Conservation (phyloP, 495 filamentous ascomycete genomes). For the Achaetomiella virescens region DNA sequence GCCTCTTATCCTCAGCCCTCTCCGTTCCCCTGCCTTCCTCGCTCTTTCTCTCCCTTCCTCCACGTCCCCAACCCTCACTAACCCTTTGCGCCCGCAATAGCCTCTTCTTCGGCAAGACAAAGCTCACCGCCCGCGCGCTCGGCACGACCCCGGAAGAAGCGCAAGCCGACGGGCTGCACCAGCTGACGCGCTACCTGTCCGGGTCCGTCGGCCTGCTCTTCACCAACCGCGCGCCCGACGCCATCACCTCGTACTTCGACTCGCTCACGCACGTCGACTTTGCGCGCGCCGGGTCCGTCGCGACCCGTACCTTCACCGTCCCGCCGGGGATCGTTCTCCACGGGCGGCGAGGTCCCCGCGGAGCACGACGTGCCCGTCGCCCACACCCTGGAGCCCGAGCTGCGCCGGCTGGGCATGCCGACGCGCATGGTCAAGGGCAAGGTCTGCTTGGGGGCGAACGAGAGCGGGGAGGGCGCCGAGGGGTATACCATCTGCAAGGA, state of each 20-base stretch:
- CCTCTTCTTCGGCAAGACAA: constrained; percentile 97
- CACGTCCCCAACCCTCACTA: background rate
- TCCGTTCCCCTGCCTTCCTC: background rate
- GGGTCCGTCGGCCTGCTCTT: constrained; percentile 89
- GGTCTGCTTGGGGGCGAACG: constrained; percentile 72
- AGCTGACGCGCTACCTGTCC: constrained; percentile 61
- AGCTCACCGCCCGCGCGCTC: constrained; percentile 92
- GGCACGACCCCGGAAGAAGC: constrained; percentile 67
- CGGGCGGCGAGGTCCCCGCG: constrained; percentile 66
- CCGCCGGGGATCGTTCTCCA: constrained; percentile 69
- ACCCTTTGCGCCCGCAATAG: constrained; percentile 37
- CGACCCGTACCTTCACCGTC: constrained; percentile 67
- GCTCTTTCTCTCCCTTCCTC: background rate
- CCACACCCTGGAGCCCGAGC: constrained; percentile 79
- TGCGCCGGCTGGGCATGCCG: constrained; percentile 81
- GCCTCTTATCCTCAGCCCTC: background rate
- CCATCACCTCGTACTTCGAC: constrained; percentile 63
- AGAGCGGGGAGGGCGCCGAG: constrained; percentile 39
- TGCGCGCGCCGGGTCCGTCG: constrained; percentile 75
- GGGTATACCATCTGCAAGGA: constrained; percentile 69
- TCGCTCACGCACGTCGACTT: constrained; percentile 67
- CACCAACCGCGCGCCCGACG: constrained; percentile 61
- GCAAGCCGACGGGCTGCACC: constrained; percentile 64
- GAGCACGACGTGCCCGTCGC: constrained; percentile 80
- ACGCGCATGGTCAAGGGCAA: constrained; percentile 82